Conservation (phyloP, 768 basidiomycete genomes). For the Hericium coralloides region DNA sequence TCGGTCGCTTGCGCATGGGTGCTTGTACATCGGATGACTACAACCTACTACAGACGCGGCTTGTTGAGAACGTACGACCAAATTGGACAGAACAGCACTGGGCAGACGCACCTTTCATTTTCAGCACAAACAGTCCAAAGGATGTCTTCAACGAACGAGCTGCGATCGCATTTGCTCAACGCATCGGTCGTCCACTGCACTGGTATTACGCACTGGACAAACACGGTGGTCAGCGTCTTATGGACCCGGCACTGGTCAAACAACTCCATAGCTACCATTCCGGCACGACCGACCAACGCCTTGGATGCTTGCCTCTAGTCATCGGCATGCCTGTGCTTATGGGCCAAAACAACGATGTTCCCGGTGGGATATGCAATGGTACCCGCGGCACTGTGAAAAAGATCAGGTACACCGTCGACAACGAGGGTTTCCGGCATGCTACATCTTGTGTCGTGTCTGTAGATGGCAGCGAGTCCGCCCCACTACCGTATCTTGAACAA, state of each 20-base stretch:
- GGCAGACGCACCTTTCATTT: slow-evolving; percentile 26
- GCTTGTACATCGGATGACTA: slow-evolving; percentile 5
- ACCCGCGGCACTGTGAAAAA: slow-evolving; percentile 8
- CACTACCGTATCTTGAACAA: slow-evolving; percentile 13
- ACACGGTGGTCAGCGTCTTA: not conserved
- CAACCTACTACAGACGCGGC: not conserved
- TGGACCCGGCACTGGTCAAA: not conserved
- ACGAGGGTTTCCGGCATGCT: slow-evolving; percentile 8
- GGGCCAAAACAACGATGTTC: slow-evolving; percentile 28
- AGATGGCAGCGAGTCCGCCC: not conserved
- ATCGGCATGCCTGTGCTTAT: slow-evolving; percentile 34
- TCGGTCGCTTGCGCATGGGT: not conserved
- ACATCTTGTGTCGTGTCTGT: slow-evolving; percentile 18
- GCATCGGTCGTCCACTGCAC: not conserved
- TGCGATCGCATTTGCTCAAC: slow-evolving; percentile 19
- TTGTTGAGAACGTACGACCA: not conserved
- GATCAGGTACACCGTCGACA: slow-evolving; percentile 1
- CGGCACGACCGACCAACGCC: slow-evolving; percentile 20
- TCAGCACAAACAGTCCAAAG: slow-evolving; percentile 27
- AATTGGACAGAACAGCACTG: slow-evolving; percentile 10
- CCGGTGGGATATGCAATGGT: slow-evolving; percentile 30
- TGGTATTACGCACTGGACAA: not conserved
- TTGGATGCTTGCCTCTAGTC: slow-evolving; percentile 26
- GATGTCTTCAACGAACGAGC: slow-evolving; percentile 27
- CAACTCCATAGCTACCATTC: slow-evolving; percentile 14